Percentiles rank a stretch among this genome's conserved stretches.
phyloP scores from a whole-genome alignment of 75 land plant genomes.

The Sequoiadendron giganteum region DNA sequence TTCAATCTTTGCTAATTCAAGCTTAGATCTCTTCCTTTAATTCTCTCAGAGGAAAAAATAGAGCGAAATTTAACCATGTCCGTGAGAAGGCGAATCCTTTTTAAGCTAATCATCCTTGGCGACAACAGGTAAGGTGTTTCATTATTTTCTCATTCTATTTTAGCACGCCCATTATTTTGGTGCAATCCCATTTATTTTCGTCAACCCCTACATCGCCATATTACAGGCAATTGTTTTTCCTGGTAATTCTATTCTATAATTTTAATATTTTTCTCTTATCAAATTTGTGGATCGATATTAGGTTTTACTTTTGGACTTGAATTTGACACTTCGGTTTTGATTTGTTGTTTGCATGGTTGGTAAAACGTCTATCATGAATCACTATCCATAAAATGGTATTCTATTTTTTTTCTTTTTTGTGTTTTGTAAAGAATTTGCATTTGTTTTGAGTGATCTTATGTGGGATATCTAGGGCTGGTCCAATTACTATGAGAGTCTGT shows the following conservation, averaged over 20 bases:
- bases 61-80: conserved; percentile 27
- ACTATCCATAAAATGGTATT: conserved; percentile 38
- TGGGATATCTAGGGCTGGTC: neutral
- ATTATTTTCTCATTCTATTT: neutral
- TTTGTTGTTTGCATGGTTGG: conserved; percentile 57
- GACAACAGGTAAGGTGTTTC: conserved; percentile 46
- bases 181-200: neutral
- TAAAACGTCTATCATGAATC: conserved; percentile 88
- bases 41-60: neutral
- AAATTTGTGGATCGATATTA: neutral
- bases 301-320: neutral
- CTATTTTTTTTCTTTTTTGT: neutral
- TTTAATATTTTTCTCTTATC: neutral
- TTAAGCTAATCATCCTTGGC: conserved; percentile 72
- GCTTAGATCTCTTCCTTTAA: neutral
- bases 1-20: neutral
- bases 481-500: neutral
- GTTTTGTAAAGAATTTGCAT: neutral
- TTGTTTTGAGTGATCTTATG: neutral
- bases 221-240: no score
- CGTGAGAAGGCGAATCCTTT: conserved; percentile 44
- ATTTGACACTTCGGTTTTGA: conserved; percentile 4
- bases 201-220: neutral
- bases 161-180: neutral
- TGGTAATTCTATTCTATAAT: neutral